phyloP scores from a whole-genome alignment of 1,139 yeast species.

The Petasospora rhodanensis region DNA sequence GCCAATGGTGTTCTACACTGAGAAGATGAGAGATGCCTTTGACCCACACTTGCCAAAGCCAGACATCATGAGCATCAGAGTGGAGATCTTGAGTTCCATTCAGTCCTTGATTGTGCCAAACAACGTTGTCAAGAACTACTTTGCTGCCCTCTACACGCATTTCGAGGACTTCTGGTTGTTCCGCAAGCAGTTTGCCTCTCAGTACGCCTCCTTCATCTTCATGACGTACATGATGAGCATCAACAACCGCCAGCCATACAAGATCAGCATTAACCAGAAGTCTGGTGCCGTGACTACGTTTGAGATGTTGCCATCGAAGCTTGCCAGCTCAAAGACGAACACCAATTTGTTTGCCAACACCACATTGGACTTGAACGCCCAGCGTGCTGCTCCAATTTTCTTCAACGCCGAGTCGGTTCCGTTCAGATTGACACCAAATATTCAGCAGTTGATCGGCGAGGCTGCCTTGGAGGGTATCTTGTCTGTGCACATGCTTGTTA shows the following conservation, averaged over 20 bases:
- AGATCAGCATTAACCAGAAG: conserved; percentile 74
- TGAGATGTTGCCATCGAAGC: conserved; percentile 89
- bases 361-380: conserved; percentile 51
- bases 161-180: conserved; percentile 97
- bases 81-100: conserved; percentile 85
- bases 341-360: conserved; percentile 47
- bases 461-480: conserved; percentile 88
- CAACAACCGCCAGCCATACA: conserved; percentile 89
- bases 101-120: conserved; percentile 86
- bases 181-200: conserved; percentile 91
- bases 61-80: conserved; percentile 81
- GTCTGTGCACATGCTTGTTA: conserved; percentile 77
- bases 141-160: conserved; percentile 58
- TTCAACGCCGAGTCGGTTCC: conserved; percentile 95
- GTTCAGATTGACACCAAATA: conserved; percentile 92
- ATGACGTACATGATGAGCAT: conserved; percentile 95
- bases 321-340: conserved; percentile 47
- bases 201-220: conserved; percentile 92
- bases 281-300: conserved; percentile 93
- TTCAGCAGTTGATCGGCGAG: conserved; percentile 91
- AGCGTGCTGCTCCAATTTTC: conserved; percentile 80
- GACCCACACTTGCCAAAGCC: conserved; percentile 93
- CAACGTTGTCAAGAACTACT: conserved; percentile 70
- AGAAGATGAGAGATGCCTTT: conserved; percentile 85
- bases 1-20: conserved; percentile 81